Evolutionary conservation across 257 asterid genomes (phyloP), one percentile per base, ranked within the genome.

Genomic region (Galeopsis tetrahit): DNA sequence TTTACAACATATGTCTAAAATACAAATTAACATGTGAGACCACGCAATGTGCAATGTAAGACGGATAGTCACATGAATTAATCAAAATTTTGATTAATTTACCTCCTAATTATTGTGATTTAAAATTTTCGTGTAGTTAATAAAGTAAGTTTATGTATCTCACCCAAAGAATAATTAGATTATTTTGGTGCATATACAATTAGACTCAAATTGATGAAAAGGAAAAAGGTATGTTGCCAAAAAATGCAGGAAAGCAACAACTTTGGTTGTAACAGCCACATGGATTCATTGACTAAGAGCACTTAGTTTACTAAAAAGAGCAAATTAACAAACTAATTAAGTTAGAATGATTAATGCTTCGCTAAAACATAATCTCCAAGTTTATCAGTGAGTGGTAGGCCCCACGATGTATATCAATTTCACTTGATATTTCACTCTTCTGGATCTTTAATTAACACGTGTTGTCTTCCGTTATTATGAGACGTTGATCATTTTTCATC

Each of bases 241-340:
- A 61, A 59, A 5, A 36, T 60, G 57, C 32, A n/a, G 58, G 79
- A 75, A 63, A 62, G 62, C 39, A 61, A 60, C 48, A 68, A n/a
- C 43, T 68, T 57, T 33, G 72, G 60, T 71, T 68, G 75, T 46
- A 60, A 63, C 63, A 76, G 63, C 74, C 83, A 81, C 79, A 76
- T 76, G 84, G 49, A 65, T 49, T 10, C 56, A 55, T 44, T 59
- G 36, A 49, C 70, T 66, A 55, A 64, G 40, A 51, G 55, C 63
- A 63, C 71, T 63, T 63, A 21, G 71, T 65, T 13, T 64, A 64
- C 66, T 40, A 63, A 38, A 51, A 63, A n/a, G 38, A 72, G 44
- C 43, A 49, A 49, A 51, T 52, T 63, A 62, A 61, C 53, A 61
- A 60, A 28, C 31, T 10, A 53, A 52, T 49, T 49, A 53, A 52